phyloP scores from a whole-genome alignment of 139 green algal genomes.

The Pleodorina starrii region DNA sequence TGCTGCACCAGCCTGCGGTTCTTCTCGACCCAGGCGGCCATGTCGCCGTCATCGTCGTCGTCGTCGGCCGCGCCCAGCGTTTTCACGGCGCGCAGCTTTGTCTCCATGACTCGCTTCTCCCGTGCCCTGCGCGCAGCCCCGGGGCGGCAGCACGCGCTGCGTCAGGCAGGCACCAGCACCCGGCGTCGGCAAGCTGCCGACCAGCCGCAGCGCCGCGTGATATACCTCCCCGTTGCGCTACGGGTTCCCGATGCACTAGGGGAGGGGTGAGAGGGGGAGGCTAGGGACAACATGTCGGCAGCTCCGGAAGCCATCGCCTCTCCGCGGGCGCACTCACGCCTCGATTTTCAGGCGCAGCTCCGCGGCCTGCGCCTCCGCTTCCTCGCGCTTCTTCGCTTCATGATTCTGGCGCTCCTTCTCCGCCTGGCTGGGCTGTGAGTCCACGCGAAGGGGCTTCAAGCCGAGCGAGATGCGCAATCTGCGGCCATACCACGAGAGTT shows the following conservation, averaged over 20 bases:
- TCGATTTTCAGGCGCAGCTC: conserved; percentile 60
- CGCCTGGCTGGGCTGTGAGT: conserved; percentile 3
- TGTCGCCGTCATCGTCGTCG: conserved; percentile 77
- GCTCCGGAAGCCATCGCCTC: too few species aligned
- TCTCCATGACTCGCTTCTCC: conserved; percentile 62
- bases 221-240: too few species aligned
- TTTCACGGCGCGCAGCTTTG: conserved; percentile 58
- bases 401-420: conserved; percentile 32
- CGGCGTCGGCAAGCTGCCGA: neutral
- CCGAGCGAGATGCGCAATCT: conserved; percentile 82
- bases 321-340: conserved; percentile 49
- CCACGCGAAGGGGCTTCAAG: conserved; percentile 76
- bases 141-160: too few species aligned
- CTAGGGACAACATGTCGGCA: too few species aligned
- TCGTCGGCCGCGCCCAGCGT: conserved; percentile 72
- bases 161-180: neutral
- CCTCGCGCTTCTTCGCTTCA: conserved; percentile 29
- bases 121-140: conserved; percentile 53
- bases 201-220: neutral
- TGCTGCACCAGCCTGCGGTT: conserved; percentile 63
- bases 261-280: too few species aligned
- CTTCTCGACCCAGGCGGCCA: conserved; percentile 80
- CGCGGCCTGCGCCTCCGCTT: conserved; percentile 24
- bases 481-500: too few species aligned
- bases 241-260: too few species aligned